phyloP scores from a whole-genome alignment of 31 red algal species.

The Asparagopsis taxiformis region DNA sequence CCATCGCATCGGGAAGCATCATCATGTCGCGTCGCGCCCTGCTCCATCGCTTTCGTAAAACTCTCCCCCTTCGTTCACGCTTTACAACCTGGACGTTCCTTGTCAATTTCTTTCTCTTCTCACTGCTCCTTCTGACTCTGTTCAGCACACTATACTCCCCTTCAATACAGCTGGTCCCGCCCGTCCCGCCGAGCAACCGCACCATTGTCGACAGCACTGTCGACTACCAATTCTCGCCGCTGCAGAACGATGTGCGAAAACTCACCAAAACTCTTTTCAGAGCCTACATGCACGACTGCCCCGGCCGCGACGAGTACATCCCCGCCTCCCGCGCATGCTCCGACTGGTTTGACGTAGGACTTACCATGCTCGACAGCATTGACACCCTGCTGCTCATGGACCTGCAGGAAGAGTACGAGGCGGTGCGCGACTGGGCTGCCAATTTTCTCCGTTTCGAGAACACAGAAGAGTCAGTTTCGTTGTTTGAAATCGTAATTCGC shows the following conservation, averaged over 20 bases:
- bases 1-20: too few relatives aligned
- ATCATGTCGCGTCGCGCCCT: too few relatives aligned
- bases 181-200: too few relatives aligned
- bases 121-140: too few relatives aligned
- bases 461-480: constrained; percentile 2
- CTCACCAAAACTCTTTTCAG: constrained; percentile 33
- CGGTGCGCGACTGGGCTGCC: constrained; percentile 44
- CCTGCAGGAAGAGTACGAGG: constrained; percentile 46
- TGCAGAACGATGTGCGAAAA: constrained; percentile 32
- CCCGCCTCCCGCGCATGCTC: constrained; percentile 12
- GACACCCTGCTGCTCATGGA: constrained; percentile 64
- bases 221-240: not conserved
- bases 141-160: too few relatives aligned
- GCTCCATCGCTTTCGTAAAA: too few relatives aligned
- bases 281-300: constrained; percentile 30
- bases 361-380: constrained; percentile 55
- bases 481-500: constrained; percentile 71
- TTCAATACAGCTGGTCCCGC: too few relatives aligned
- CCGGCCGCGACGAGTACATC: constrained; percentile 40
- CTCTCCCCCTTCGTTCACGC: too few relatives aligned
- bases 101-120: too few relatives aligned
- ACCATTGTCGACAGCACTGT: too few relatives aligned
- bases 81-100: too few relatives aligned
- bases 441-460: constrained; percentile 4
- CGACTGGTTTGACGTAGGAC: constrained; percentile 45